Evolutionary conservation across 2,329 filamentous ascomycete species (phyloP).

Genomic region (Zymoseptoria pseudotritici): DNA sequence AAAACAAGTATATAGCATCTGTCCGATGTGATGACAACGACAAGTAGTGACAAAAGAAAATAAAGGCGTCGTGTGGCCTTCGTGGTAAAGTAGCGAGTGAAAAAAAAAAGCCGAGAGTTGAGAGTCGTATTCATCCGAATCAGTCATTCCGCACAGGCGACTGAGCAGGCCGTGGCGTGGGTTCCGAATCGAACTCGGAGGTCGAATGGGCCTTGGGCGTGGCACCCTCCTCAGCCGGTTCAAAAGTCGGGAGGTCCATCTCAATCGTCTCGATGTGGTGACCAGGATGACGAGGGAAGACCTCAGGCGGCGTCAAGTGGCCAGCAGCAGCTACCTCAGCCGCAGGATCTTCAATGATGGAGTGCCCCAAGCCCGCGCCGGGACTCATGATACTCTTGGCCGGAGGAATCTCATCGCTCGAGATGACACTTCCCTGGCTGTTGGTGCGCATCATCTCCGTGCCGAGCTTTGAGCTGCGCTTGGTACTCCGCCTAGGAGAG

Average conservation of each 20-base stretch:
- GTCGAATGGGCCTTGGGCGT: slow-evolving; percentile 32
- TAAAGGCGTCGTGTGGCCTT: slow-evolving; percentile 10
- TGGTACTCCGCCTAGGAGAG: slow-evolving; percentile 43
- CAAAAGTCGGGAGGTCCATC: slow-evolving; percentile 23
- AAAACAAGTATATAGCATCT: not conserved
- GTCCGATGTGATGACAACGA: not conserved
- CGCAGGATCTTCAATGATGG: slow-evolving; percentile 35
- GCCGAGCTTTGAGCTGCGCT: slow-evolving; percentile 67
- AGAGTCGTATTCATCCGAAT: slow-evolving; percentile 2
- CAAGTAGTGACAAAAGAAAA: slow-evolving; percentile 6
- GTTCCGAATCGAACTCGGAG: slow-evolving; percentile 31
- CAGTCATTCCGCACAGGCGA: slow-evolving; percentile 12
- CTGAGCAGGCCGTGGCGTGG: slow-evolving; percentile 33
- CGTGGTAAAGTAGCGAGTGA: slow-evolving; percentile 7
- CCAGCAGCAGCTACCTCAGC: slow-evolving; percentile 28
- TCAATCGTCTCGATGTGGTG: slow-evolving; percentile 34
- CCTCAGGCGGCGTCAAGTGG: slow-evolving; percentile 44
- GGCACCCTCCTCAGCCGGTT: slow-evolving; percentile 25
- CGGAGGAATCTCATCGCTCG: slow-evolving; percentile 38
- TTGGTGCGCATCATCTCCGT: slow-evolving; percentile 98
- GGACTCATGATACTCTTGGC: slow-evolving; percentile 5
- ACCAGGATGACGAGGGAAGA: slow-evolving; percentile 42
- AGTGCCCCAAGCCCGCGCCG: slow-evolving; percentile 5
- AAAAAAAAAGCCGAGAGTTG: slow-evolving; percentile 7
- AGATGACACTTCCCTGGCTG: slow-evolving; percentile 71